Base-by-base conservation (phyloP, 2,329 filamentous ascomycete species). In the Hypomyces rosellus region DNA sequence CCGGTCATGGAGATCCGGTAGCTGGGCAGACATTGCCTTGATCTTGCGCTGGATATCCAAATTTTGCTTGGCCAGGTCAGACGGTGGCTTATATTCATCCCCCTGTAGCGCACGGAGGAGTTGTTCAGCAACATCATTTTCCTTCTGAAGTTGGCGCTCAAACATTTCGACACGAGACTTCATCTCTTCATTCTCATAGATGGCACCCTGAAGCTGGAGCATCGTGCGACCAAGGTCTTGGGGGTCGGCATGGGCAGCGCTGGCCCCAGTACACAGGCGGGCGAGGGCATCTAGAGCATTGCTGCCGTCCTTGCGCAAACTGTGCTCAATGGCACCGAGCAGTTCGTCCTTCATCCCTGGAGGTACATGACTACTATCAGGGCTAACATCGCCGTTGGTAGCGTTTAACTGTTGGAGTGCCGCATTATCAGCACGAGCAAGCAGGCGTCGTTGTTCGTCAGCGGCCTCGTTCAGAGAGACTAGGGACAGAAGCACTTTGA, bases 391-490 rank as follows among this genome's bases (percentile, higher is more conserved):
- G 41, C 18, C 42, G 15, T 50, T 41, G 14, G 55, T 54, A n/a
- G 52, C 53, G 45, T 56, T 63, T 9, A 85, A 62, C 50, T 82
- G 76, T 13, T 73, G 68, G 4, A 89, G 67, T 2, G 84, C 79
- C 30, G 76, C 72, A 34, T 76, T 72, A 57, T 89, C 83, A 14
- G 85, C 70, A 16, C 73, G 71, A 25, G 77, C 72, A 9, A 88
- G 61, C 1, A 85, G 67, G 3, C 73, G 71, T 14, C 76, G 74
- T 58, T 88, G 83, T 59, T 91, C 87, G 56, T 91, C 86, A 5
- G 86, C 87, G 12, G 80, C 71, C 63, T 96, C 90, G 64, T 93
- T 95, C 39, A 83, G 74, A 11, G 83, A 75, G 16, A 87, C 87
- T 7, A 96, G 75, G 22, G 85, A 80, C 8, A 95, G 77, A 4